Evolutionary conservation across 2,329 filamentous ascomycete genomes (phyloP).

Genomic region (Cercospora sp.): DNA sequence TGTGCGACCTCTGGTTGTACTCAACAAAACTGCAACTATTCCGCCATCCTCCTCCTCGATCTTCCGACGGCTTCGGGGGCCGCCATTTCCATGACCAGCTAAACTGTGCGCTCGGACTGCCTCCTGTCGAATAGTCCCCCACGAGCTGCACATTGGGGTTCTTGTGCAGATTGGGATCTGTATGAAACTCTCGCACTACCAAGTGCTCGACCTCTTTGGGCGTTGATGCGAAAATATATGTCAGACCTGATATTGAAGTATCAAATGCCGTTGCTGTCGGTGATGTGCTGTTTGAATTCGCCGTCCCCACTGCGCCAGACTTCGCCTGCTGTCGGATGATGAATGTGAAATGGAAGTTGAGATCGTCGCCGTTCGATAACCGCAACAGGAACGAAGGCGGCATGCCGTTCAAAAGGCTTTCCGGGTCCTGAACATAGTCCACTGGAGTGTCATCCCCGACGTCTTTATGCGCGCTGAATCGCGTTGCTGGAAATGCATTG

Average conservation of each 20-base stretch:
- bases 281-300: conserved; percentile 15
- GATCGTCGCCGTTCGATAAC: conserved; percentile 85
- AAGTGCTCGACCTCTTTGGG: conserved; percentile 87
- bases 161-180: conserved; percentile 95
- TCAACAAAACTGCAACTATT: conserved; percentile 97
- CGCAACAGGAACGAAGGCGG: conserved; percentile 79
- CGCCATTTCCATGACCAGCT: conserved; percentile 98
- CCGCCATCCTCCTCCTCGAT: conserved; percentile 88
- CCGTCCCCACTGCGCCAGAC: conserved; percentile 39
- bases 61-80: conserved; percentile 77
- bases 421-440: conserved; percentile 94
- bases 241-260: conserved; percentile 82
- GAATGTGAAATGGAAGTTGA: conserved; percentile 91
- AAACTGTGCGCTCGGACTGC: conserved; percentile 81
- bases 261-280: conserved; percentile 51
- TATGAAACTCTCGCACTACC: conserved; percentile 92
- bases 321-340: conserved; percentile 60
- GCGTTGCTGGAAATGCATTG: conserved; percentile 82
- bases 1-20: conserved; percentile 90
- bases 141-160: conserved; percentile 93
- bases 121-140: conserved; percentile 84
- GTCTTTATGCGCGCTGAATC: conserved; percentile 72
- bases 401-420: conserved; percentile 47
- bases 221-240: conserved; percentile 86
- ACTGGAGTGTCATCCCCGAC: conserved; percentile 72